Base-by-base conservation (phyloP, 1,139 yeast genomes). In the Geotrichum fermentans region DNA sequence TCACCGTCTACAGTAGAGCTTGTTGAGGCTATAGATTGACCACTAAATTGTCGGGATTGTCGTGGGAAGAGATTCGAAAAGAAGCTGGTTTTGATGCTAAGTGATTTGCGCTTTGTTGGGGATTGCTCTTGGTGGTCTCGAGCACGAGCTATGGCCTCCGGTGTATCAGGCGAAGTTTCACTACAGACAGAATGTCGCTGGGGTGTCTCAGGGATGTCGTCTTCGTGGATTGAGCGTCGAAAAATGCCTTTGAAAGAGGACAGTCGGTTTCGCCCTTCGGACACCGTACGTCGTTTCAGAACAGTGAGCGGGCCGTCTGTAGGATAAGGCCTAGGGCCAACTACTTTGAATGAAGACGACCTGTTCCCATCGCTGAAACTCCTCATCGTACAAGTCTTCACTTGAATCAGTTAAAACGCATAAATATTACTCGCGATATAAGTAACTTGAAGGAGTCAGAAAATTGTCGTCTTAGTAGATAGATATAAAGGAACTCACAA, bases 351-450 rank as follows among this genome's bases (percentile, higher is more conserved):
- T 24, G 10, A 6, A 24, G 28, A 10, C 10, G 28, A 24, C 10
- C 28, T 24, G 33, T 24, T 33, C 20, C 48, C 48, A 38, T 39
- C 48, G 22, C 48, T 36, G 24, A 38, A 45, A 16, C 48, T 35
- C 26, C 48, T 20, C 48, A 45, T 45, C 32, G 39, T 45, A 24
- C 28, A 24, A 24, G 28, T 24, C 28, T 6, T 24, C 28, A 10
- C 28, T 24, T 24, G 28, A 10, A 24, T 6, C 28, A 24, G 10
- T 6, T 6, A 24, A 24, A 6, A 24, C 6, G 28, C 28, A 24
- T 24, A 10, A 6, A 24, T n/a, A n/a, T n/a, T n/a, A n/a, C n/a
- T n/a, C n/a, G n/a, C n/a, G n/a, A n/a, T n/a, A n/a, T n/a, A n/a
- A n/a, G n/a, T n/a, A n/a, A n/a, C n/a, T n/a, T n/a, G n/a, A n/a